Evolutionary conservation across 371 early-diverging fungal species (phyloP).

Genomic region (Rhizopus delemar): DNA sequence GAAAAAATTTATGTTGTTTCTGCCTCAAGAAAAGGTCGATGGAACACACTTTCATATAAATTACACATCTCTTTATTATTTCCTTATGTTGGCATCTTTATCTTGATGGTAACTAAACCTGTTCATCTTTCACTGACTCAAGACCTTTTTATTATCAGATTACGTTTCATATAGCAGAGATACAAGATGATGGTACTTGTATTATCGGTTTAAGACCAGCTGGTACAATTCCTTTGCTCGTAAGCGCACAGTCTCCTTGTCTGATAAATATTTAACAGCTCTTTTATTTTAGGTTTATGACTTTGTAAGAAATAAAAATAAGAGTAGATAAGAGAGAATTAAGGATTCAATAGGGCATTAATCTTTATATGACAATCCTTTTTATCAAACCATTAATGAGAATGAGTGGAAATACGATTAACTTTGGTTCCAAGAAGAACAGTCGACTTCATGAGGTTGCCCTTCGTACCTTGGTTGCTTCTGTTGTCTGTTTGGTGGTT

Average conservation of each 20-base stretch:
- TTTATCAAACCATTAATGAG: conserved; percentile 48
- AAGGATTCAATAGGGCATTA: conserved; percentile 34
- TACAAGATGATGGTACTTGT: conserved; percentile 44
- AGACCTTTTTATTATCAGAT: conserved; percentile 27
- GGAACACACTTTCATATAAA: conserved; percentile 38
- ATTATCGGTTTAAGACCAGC: conserved; percentile 48
- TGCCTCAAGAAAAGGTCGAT: conserved; percentile 30
- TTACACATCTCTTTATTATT: conserved; percentile 28
- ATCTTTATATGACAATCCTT: conserved; percentile 49
- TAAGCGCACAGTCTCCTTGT: conserved; percentile 18
- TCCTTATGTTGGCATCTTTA: conserved; percentile 51
- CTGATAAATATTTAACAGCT: not conserved
- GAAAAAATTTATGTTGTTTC: conserved; percentile 43
- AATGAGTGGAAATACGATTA: conserved; percentile 6
- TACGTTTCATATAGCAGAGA: conserved; percentile 40
- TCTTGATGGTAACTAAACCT: conserved; percentile 41
- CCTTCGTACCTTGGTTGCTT: conserved; percentile 50
- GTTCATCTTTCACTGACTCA: not conserved
- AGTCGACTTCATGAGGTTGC: conserved; percentile 49
- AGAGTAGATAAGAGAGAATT: too few relatives aligned
- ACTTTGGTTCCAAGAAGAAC: not conserved
- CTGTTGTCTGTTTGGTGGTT: conserved; percentile 46
- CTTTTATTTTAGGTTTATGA: conserved; percentile 37
- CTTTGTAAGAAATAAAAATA: conserved; percentile 32
- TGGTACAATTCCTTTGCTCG: conserved; percentile 50